These are phyloP conservation scores for Rhamnella rubrinervis DNA, from an alignment of 331 rosid genomes.

Conservation along the genomic window DNA sequence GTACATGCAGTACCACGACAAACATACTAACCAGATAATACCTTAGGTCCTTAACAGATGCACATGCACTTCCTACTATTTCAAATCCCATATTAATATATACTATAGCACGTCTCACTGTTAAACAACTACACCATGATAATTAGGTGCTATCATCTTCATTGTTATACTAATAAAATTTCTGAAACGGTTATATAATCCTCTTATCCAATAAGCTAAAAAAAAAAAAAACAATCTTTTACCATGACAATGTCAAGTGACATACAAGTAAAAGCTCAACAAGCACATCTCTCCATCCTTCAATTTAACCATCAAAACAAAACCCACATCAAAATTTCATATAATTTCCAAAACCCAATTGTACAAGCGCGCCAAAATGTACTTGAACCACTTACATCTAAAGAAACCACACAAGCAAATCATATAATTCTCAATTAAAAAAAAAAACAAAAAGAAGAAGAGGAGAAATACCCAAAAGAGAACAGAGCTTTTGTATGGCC, in stretches of 20 bases:
- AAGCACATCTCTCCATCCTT: slow-evolving; percentile 4
- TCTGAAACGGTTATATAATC: not conserved
- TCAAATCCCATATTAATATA: too few relatives aligned
- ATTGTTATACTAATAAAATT: too few relatives aligned
- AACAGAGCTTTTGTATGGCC: slow-evolving; percentile 50
- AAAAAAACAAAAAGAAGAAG: not conserved
- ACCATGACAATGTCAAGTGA: not conserved
- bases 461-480: slow-evolving; percentile 60
- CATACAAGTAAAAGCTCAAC: not conserved
- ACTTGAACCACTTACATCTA: too few relatives aligned
- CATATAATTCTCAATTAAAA: slow-evolving; percentile 3
- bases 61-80: too few relatives aligned
- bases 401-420: not conserved
- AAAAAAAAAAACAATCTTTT: not conserved
- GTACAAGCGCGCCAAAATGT: not conserved
- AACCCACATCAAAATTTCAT: slow-evolving; percentile 11
- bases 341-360: slow-evolving; percentile 20
- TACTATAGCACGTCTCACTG: too few relatives aligned
- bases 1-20: too few relatives aligned
- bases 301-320: slow-evolving; percentile 19
- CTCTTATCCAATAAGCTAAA: not conserved
- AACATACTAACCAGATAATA: too few relatives aligned
- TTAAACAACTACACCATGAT: too few relatives aligned
- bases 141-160: too few relatives aligned
- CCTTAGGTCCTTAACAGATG: too few relatives aligned